phyloP scores from a whole-genome alignment of 2,329 filamentous ascomycete species.

The Xylaria sp. region DNA sequence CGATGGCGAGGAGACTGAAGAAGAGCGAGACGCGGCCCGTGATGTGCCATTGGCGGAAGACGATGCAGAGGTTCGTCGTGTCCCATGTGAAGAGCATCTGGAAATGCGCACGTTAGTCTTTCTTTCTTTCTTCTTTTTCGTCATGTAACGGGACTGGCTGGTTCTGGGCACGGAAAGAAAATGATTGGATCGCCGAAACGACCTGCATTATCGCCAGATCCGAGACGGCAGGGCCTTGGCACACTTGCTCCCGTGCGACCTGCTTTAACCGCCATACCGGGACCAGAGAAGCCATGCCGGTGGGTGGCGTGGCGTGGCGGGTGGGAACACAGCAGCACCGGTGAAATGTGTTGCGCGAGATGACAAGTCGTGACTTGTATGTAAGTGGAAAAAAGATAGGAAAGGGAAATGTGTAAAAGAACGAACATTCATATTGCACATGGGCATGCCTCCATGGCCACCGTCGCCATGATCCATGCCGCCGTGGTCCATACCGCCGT shows the following conservation, averaged over 20 bases:
- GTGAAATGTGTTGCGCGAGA: not conserved
- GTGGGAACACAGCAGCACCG: not conserved
- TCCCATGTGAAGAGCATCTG: constrained; percentile 99
- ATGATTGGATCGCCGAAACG: not conserved
- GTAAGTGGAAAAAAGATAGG: not conserved
- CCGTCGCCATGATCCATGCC: constrained; percentile 45
- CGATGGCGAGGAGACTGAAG: constrained; percentile 75
- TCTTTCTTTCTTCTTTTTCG: not conserved
- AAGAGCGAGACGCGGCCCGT: constrained; percentile 67
- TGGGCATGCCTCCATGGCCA: constrained; percentile 35
- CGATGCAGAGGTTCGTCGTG: constrained; percentile 87
- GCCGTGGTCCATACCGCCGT: constrained; percentile 50
- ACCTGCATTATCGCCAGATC: not conserved
- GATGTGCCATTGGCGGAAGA: constrained; percentile 89
- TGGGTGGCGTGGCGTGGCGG: no score
- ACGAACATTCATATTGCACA: constrained; percentile 88
- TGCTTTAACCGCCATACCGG: not conserved
- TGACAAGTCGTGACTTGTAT: not conserved
- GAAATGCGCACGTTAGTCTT: not conserved
- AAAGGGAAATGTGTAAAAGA: not conserved
- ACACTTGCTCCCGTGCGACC: not conserved
- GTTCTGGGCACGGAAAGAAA: not conserved
- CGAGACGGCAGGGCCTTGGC: not conserved
- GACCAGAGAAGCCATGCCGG: no score
- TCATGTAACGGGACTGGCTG: no score